Evolutionary conservation across 352 stramenopile genomes (phyloP).

Genomic region (Phytophthora megakarya): DNA sequence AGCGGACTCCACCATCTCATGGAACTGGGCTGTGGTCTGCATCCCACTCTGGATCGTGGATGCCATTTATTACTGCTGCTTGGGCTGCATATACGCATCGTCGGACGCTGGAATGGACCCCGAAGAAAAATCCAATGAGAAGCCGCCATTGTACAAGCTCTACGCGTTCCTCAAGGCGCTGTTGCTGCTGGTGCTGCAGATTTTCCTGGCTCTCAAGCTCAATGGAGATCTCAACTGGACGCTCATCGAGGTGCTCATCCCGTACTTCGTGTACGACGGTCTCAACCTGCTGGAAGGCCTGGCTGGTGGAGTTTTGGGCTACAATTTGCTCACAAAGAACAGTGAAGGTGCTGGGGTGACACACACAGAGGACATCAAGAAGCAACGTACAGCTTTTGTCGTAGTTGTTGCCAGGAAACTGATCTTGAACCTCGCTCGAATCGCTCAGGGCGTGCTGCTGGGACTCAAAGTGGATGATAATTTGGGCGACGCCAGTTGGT

Average conservation of each 20-base stretch:
- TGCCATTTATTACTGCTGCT: conserved; percentile 74
- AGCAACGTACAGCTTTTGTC: conserved; percentile 54
- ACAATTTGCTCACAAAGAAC: conserved; percentile 74
- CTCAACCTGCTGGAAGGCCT: conserved; percentile 76
- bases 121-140: conserved; percentile 59
- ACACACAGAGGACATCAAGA: conserved; percentile 72
- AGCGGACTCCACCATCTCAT: conserved; percentile 75
- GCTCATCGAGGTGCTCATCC: conserved; percentile 66
- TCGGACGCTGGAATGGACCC: conserved; percentile 55
- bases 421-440: conserved; percentile 53
- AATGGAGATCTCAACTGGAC: conserved; percentile 73
- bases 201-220: conserved; percentile 85
- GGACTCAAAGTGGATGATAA: conserved; percentile 70
- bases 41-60: conserved; percentile 83
- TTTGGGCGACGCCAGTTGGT: conserved; percentile 68
- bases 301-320: conserved; percentile 58
- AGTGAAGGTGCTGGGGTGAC: conserved; percentile 75
- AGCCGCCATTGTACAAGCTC: conserved; percentile 64
- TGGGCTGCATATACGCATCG: conserved; percentile 62
- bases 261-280: conserved; percentile 81
- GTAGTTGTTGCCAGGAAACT: conserved; percentile 43
- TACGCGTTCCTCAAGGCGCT: conserved; percentile 85
- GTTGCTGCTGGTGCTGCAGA: conserved; percentile 73
- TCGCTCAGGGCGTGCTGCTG: conserved; percentile 69
- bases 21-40: conserved; percentile 83